Base-by-base conservation (phyloP, 2,329 filamentous ascomycete species). In the Karstenula rhodostoma region DNA sequence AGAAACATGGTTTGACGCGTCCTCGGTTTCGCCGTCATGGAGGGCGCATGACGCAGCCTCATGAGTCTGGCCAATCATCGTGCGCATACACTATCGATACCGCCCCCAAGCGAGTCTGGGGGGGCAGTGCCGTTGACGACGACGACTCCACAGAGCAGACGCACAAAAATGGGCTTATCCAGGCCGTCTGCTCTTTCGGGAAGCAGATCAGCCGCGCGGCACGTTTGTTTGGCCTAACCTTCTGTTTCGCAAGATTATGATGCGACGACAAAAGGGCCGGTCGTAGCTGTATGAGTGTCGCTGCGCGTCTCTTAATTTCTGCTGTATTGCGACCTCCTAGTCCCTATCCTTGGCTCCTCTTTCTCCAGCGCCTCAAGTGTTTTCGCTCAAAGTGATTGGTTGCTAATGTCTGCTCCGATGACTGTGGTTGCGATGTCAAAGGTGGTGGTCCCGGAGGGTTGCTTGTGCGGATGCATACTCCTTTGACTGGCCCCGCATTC, bases 261-360 rank as follows among this genome's bases (percentile, higher is more conserved):
- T n/a, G 37, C 37, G 37, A 40, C 37, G n/a, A 40, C n/a, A n/a
- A 8, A n/a, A 4, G 37, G 37, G 2, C 37, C 37, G 37, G n/a
- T 40, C 37, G 15, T 15, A 19, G n/a, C 10, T 32, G 29, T 32
- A 10, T 10, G 7, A 32, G n/a, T n/a, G n/a, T 10, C 29, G 47
- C 19, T 49, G 53, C 17, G 56, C 56, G 4, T 58, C 56, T 32
- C 49, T 53, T n/a, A 58, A 27, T 40, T 52, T 51, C 49, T 54
- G 35, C 29, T 58, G 49, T 15, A 58, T 54, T 19, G 56, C 35
- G 17, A 58, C 40, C n/a, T 54, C 54, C 49, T 58, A 27, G n/a
- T n/a, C n/a, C n/a, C 54, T 50, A 32, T 32, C 29, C 29, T 32
- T 10, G 4, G 29, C 29, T 32, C 29, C 29, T 32, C 29, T 32